Evolutionary conservation across 805 yeast genomes (phyloP), one percentile per base, ranked within the genome.

Genomic region (Wickerhamomyces silvicola): DNA sequence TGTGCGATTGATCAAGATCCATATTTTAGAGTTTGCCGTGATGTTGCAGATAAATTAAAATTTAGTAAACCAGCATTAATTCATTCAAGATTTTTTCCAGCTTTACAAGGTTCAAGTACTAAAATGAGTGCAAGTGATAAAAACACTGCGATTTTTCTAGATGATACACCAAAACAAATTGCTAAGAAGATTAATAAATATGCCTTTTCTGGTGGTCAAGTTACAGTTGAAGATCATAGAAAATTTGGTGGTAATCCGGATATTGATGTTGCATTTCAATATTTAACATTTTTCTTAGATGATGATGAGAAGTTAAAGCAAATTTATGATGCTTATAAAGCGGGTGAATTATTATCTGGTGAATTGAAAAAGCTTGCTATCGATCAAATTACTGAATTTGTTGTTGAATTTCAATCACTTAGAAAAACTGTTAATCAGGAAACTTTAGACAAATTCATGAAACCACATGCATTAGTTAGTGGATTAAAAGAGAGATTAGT

Each of bases 1-100:
- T 92, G 98, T 70, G 98, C 98, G 29, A 92, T 92, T 56, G 98
- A 92, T 58, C 98, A 90, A 68, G 98, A 92, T 60, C 97, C 98
- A 19, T 92, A 92, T 61, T 92, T 92, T 68, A 75, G 98, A 62
- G 94, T 92, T 15, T 85, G 95, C 61, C 75, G 98, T 63, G 98
- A 92, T 57, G 98, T 92, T 44, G 97, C 98, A 9, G 87, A 79
- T 52, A 92, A 90, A 60, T 72, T 92, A 57, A 82, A 81, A 59
- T 94, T 72, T 57, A 66, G 87, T 41, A 92, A 92, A 62, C 97
- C 97, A 13, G 77, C 96, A 8, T 72, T 92, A 55, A 68, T 92
- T 42, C 97, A 92, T 61, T 79, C 98, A 33, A 81, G 84, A 60
- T 92, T 92, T 62, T 92, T 92, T 82, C 98, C 98, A 27, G 97